A percentile compares a stretch with the other conserved stretches of the same genome.
Conservation (phyloP, 768 basidiomycete species). For the Mrakia hoshinonis region DNA sequence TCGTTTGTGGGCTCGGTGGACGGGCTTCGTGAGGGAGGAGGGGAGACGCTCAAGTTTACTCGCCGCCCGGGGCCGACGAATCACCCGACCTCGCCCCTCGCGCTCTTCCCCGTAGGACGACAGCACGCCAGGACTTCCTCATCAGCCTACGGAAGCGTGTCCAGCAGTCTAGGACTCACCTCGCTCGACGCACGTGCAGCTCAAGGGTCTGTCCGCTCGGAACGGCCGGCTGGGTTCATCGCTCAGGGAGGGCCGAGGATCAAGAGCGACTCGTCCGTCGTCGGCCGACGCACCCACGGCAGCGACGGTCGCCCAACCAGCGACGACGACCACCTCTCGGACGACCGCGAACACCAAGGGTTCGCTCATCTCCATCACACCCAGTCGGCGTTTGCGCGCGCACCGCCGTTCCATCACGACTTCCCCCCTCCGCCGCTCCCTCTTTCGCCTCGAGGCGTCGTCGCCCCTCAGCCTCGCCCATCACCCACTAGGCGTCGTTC, state of each 20-base stretch:
- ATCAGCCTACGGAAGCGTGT: neutral
- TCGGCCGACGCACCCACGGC: neutral
- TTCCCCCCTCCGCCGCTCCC: neutral
- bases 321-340: neutral
- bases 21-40: neutral
- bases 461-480: neutral
- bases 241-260: neutral
- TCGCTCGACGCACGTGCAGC: constrained; percentile 14
- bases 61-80: constrained; percentile 26
- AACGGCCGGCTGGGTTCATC: neutral
- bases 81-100: constrained; percentile 26
- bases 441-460: neutral
- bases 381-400: neutral
- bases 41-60: constrained; percentile 25
- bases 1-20: constrained; percentile 16
- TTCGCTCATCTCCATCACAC: neutral
- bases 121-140: constrained; percentile 19
- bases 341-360: neutral
- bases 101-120: constrained; percentile 26
- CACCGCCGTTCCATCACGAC: neutral
- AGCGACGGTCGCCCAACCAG: neutral
- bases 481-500: constrained; percentile 8
- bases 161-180: constrained; percentile 19
- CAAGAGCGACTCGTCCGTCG: constrained; percentile 9
- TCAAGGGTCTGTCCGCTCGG: constrained; percentile 1